Base-by-base conservation (phyloP, 306 rosid species). In the Pyrus communis region DNA sequence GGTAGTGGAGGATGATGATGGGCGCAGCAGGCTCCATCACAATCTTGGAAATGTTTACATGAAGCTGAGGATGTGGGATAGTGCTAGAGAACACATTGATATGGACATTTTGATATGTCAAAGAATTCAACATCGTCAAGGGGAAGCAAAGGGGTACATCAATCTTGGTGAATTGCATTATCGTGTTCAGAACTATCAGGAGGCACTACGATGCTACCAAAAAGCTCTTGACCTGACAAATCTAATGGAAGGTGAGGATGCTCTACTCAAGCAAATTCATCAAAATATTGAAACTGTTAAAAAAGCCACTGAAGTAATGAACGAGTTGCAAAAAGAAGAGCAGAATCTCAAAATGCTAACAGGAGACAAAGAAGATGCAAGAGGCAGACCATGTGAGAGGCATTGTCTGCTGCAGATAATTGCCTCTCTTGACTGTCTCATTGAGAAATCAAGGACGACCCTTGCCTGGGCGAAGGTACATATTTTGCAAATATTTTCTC, bases 121-220 rank as follows among this genome's bases (percentile, higher is more conserved):
- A 43, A 83, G 84, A 69, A 92, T 90, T 71, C 90, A 86, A 63
- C 97, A 89, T 75, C 30, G 86, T 74, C 93, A 90, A 88, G 98
- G 96, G 73, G 98, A 92, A 79, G 97, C 98, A 4, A 94, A 94
- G 83, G 98, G 98, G 42, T 94, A 85, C 58, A 86, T 90, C 51
- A 94, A 94, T 85, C 89, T 90, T 18, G 98, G 92, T 52, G 91
- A 92, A 76, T 68, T 90, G 84, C 88, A 89, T 88, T 86, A 86
- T 76, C 87, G 87, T 88, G 82, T 75, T 69, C 96, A 89, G 79
- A 92, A 80, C 84, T 94, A 87, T 49, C 90, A 90, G 27, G 92
- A 90, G 11, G 96, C 95, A 3, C 74, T 49, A 52, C 75, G 75
- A 66, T 92, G 75, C 85, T 94, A 92, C 28, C 73, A 84, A 62